Evolutionary conservation across 345 rosid species (phyloP), one percentile per base, ranked within the genome.

Genomic region (Lepidium sativum): DNA sequence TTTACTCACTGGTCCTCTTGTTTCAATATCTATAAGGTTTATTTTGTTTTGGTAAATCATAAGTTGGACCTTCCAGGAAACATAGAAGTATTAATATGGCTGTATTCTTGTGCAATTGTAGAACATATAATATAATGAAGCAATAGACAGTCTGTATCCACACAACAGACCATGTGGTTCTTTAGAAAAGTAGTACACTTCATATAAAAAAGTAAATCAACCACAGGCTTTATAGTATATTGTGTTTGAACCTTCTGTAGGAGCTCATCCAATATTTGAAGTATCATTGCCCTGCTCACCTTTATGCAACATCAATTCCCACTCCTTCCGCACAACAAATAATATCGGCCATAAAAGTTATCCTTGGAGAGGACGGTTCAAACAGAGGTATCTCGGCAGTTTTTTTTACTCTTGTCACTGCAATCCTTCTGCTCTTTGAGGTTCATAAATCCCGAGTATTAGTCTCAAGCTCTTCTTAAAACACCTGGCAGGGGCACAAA

Each of bases 331-430:
- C 96, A 8, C 79, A 89, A 60, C 95, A 92, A 74, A 89, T 85
- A 13, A 79, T 92, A 65, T 92, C 98, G 55, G 66, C 98, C 58
- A 81, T 89, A 55, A 80, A 70, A 78, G 95, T 92, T 35, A 79
- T 92, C 62, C 89, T 89, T 15, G 98, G 97, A 54, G 89, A 89
- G 71, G 96, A 92, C 68, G 92, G 98, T 65, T 80, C 98, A n/a
- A 84, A 79, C 57, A 67, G 98, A 83, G 98, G 98, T 92, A 55
- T 7, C 40, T 41, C 40, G 14, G 31, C 12, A 42, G 23, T 9
- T 40, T 42, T 35, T 42, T 33, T 52, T 37, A 34, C 49, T 45
- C 31, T 20, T 8, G 34, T n/a, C 7, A 11, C 55, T 29, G 52
- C 3, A 47, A 47, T 29, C 31, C 55, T 18, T 31, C 40, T 32